Conservation (phyloP, 1,284 basidiomycete genomes). For the Ustilago tritici region DNA sequence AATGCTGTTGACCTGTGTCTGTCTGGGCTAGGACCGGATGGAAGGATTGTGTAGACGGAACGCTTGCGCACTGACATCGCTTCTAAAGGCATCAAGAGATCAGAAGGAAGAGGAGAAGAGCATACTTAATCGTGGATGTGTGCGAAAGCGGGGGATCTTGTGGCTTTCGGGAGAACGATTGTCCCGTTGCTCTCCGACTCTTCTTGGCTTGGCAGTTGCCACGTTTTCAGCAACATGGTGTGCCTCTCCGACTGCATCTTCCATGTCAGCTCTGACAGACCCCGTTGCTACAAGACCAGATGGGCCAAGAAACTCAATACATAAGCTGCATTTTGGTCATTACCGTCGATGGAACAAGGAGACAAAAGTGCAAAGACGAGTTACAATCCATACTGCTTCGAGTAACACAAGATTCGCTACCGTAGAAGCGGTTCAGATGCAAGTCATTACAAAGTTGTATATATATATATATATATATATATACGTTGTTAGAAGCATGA, state of each 20-base stretch:
- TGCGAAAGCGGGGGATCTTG: not conserved
- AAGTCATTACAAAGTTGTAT: not conserved
- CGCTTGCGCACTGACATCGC: too few relatives aligned
- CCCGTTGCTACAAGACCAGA: not conserved
- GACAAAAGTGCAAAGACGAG: too few relatives aligned
- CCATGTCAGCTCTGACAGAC: not conserved
- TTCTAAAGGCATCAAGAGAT: too few relatives aligned
- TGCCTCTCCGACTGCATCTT: not conserved
- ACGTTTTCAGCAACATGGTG: not conserved
- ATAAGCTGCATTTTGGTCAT: too few relatives aligned
- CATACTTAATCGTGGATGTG: not conserved
- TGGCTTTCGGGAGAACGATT: conserved; percentile 4
- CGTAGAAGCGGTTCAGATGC: not conserved
- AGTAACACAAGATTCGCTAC: not conserved
- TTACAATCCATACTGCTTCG: too few relatives aligned
- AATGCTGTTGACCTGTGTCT: too few relatives aligned
- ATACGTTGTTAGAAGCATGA: not conserved
- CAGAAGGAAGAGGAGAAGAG: too few relatives aligned
- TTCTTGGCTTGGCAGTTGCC: not conserved
- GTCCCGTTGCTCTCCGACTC: not conserved
- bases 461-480: not conserved
- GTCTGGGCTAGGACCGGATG: too few relatives aligned
- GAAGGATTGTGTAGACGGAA: too few relatives aligned
- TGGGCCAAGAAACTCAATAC: too few relatives aligned
- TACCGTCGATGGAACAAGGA: too few relatives aligned